A percentile compares a stretch with the other conserved stretches of the same genome.
phyloP scores from a whole-genome alignment of 2,329 filamentous ascomycete species.

The Venturia effusa region DNA sequence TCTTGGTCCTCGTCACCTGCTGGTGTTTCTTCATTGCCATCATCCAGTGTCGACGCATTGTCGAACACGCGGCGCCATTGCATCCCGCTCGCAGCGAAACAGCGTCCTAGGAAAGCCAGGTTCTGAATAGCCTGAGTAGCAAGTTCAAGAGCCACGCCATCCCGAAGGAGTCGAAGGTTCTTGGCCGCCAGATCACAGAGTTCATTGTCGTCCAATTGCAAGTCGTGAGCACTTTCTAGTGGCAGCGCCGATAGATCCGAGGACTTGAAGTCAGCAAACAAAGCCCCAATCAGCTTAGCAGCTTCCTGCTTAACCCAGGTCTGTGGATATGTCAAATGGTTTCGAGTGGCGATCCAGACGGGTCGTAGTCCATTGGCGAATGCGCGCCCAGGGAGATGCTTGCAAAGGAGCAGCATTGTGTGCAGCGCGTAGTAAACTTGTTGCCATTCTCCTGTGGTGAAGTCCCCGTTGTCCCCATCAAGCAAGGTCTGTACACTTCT shows the following conservation, averaged over 20 bases:
- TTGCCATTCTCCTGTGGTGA: conserved; percentile 54
- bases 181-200: conserved; percentile 49
- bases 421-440: conserved; percentile 64
- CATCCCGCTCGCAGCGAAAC: conserved; percentile 47
- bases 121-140: conserved; percentile 71
- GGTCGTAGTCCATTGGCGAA: conserved; percentile 48
- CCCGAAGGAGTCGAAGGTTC: conserved; percentile 50
- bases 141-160: conserved; percentile 60
- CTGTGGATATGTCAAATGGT: conserved; percentile 62
- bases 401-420: conserved; percentile 55
- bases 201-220: conserved; percentile 53
- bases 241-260: conserved; percentile 49
- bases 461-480: conserved; percentile 38
- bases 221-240: conserved; percentile 58
- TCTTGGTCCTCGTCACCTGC: conserved; percentile 28
- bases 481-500: conserved; percentile 40
- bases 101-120: conserved; percentile 67
- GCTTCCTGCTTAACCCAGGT: conserved; percentile 66
- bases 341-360: conserved; percentile 62
- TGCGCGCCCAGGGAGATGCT: conserved; percentile 52
- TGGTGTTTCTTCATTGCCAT: conserved; percentile 24
- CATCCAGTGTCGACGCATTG: conserved; percentile 31
- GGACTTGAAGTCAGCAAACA: conserved; percentile 67
- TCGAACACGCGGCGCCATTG: conserved; percentile 27
- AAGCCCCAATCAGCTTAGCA: conserved; percentile 62